A percentile compares a stretch with the other conserved stretches of the same genome.
These are phyloP conservation scores for Krasilnikovozyma curviuscula DNA, from an alignment of 768 basidiomycete species.

Conservation along the genomic window DNA sequence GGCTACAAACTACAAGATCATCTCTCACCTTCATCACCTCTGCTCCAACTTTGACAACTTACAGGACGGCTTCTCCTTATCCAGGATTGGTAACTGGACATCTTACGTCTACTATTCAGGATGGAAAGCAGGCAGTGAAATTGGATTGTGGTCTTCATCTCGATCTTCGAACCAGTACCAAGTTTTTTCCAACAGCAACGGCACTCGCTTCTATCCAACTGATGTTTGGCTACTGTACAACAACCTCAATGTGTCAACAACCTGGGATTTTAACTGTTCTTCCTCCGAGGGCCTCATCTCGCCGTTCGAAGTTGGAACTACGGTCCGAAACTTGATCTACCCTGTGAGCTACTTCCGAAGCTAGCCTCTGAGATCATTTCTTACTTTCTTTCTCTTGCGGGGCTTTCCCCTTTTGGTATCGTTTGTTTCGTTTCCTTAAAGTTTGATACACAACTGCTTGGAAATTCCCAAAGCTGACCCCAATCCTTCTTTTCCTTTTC, in stretches of 20 bases:
- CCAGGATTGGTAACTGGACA: slow-evolving; percentile 71
- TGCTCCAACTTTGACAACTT: slow-evolving; percentile 49
- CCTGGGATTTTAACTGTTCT: slow-evolving; percentile 45
- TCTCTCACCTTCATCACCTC: slow-evolving; percentile 51
- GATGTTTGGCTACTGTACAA: slow-evolving; percentile 70
- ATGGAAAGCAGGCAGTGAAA: slow-evolving; percentile 62
- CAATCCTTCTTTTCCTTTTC: no score
- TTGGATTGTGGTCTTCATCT: slow-evolving; percentile 70
- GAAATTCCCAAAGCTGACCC: no score
- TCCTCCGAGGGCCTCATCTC: slow-evolving; percentile 50
- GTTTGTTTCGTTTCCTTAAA: no score
- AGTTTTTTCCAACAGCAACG: slow-evolving; percentile 31
- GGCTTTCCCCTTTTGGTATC: neutral
- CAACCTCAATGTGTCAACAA: slow-evolving; percentile 57
- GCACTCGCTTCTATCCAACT: slow-evolving; percentile 34
- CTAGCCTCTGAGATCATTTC: no score
- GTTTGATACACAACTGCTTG: no score
- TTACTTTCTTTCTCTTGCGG: no score
- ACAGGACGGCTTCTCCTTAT: slow-evolving; percentile 73
- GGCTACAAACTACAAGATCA: slow-evolving; percentile 49
- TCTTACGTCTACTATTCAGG: slow-evolving; percentile 57
- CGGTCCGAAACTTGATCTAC: slow-evolving; percentile 53
- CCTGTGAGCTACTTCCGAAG: no score
- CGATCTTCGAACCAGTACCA: no score
- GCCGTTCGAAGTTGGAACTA: slow-evolving; percentile 44